Percentiles rank a stretch among this genome's conserved stretches.
Conservation (phyloP, 169 alveolate species). For the Cyclospora cayetanensis region DNA sequence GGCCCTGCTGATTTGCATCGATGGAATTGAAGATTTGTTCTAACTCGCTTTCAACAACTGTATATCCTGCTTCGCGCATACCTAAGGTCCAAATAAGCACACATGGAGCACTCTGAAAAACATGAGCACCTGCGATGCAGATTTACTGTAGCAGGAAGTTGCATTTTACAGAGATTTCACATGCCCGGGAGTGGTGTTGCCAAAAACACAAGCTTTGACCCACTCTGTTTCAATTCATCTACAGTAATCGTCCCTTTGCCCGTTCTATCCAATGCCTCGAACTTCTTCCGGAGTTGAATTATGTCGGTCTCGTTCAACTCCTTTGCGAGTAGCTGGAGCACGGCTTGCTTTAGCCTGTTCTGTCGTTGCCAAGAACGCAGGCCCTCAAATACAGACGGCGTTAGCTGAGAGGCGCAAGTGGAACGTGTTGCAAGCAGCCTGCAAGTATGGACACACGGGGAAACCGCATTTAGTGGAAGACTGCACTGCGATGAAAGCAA, state of each 20-base stretch:
- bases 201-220: too few species aligned
- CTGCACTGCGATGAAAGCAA: neutral
- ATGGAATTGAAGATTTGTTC: conserved; percentile 37
- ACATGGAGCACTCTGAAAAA: neutral
- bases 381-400: conserved; percentile 68
- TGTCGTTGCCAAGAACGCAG: conserved; percentile 64
- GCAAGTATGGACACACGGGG: neutral
- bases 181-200: too few species aligned
- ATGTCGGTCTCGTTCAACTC: conserved; percentile 70
- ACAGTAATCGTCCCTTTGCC: conserved; percentile 74
- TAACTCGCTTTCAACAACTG: conserved; percentile 46
- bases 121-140: too few species aligned
- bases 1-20: conserved; percentile 26
- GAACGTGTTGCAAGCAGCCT: neutral
- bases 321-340: conserved; percentile 71
- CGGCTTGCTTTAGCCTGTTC: conserved; percentile 72
- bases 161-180: too few species aligned
- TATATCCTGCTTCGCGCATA: conserved; percentile 54
- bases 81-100: neutral
- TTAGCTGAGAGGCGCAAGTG: neutral
- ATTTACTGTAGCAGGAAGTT: too few species aligned
- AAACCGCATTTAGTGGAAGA: neutral
- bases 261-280: conserved; percentile 72
- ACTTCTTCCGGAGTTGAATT: conserved; percentile 71
- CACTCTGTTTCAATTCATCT: conserved; percentile 72